Percentiles rank a stretch among this genome's conserved stretches.
Evolutionary conservation across 192 early-diverging fungal species (phyloP).

Genomic region (Gigaspora rosea): DNA sequence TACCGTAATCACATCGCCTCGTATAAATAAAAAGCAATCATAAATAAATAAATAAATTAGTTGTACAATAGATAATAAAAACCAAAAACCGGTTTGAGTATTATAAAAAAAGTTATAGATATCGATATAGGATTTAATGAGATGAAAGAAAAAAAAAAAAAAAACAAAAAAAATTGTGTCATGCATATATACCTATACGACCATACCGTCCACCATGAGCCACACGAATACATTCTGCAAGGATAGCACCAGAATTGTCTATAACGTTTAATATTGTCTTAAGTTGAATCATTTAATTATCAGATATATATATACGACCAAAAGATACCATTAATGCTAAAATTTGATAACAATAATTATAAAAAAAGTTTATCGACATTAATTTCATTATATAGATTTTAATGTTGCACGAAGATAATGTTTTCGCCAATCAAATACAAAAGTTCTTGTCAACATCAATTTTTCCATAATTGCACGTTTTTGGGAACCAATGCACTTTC

Average conservation of each 20-base stretch:
- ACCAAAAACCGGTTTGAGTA: neutral
- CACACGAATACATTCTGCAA: slow-evolving; percentile 95
- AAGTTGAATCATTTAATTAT: slow-evolving; percentile 67
- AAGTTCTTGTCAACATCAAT: too few species aligned
- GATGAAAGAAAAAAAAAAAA: too few species aligned
- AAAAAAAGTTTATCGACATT: too few species aligned
- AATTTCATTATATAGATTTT: too few species aligned
- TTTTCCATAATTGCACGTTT: too few species aligned
- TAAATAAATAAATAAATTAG: neutral
- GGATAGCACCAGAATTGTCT: slow-evolving; percentile 93
- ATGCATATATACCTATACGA: slow-evolving; percentile 51
- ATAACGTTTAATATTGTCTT: slow-evolving; percentile 88
- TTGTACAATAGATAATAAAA: neutral
- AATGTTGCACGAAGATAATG: too few species aligned
- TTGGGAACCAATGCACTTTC: too few species aligned
- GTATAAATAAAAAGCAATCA: neutral
- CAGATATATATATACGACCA: too few species aligned
- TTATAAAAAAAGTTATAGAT: neutral
- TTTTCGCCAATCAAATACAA: too few species aligned
- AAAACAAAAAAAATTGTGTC: too few species aligned
- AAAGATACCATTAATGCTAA: too few species aligned
- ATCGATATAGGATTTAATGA: neutral
- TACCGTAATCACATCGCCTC: slow-evolving; percentile 24
- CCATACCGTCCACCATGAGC: slow-evolving; percentile 77
- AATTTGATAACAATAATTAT: too few species aligned